Base-by-base conservation (phyloP, 139 green algal species). In the Chlamydomonas eustigma region DNA sequence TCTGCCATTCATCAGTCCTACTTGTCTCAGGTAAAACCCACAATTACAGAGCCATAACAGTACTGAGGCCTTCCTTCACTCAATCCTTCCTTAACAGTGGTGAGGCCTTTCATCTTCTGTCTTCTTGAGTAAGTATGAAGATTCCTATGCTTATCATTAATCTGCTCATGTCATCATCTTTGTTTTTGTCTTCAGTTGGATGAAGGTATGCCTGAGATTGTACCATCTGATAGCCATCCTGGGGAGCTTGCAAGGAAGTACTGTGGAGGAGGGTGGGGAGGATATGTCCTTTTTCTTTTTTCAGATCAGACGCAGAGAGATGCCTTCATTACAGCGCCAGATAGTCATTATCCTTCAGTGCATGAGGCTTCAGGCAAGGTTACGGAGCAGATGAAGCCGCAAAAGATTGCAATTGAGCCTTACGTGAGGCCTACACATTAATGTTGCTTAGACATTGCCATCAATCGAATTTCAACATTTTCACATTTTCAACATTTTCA, bases 201-300 rank as follows among this genome's bases (percentile, higher is more conserved):
- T 28, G 76, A 80, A 25, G 76, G 76, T 2, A 80, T 80, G 76
- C 36, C 28, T 12, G 28, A 30, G 67, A 51, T 80, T 36, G 44
- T 69, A 39, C 44, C 44, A 12, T 58, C 44, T 18, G 12, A 12
- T 58, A 28, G 12, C 18, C 44, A 52, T 0, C 68, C 67, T 5
- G 76, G 67, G 34, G 76, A 71, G 76, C 36, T 80, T 1, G 76
- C 67, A 1, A 71, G 73, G n/a, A 80, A 80, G 68, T 80, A 80
- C 37, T 71, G 39, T 33, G 76, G 76, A 1, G 76, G 76, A 32
- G 76, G 76, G 22, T 76, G 67, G 67, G 76, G 44, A 18, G 44
- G 44, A 58, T 58, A 58, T 18, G 44, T 18, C 44, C 18, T 58
- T 18, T 58, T 58, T 18, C 18, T 58, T 12, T 58, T 58, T 58